phyloP scores from a whole-genome alignment of 371 early-diverging fungal genomes.

The Lichtheimia corymbifera region DNA sequence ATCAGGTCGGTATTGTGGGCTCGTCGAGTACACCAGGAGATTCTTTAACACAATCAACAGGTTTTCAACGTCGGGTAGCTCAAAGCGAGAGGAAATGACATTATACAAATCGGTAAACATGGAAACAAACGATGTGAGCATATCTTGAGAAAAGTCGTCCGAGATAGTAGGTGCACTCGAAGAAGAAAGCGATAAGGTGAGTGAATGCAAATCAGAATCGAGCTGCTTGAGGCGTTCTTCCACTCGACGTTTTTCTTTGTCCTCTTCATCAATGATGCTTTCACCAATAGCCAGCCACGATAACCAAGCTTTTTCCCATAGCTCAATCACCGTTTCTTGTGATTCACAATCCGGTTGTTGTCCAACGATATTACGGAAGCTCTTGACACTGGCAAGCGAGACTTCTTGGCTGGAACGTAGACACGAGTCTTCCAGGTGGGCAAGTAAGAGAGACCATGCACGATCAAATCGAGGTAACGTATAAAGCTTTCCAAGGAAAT shows the following conservation, averaged over 20 bases:
- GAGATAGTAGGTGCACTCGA: slow-evolving; percentile 38
- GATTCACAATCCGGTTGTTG: slow-evolving; percentile 42
- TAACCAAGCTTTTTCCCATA: slow-evolving; percentile 77
- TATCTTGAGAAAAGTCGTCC: slow-evolving; percentile 75
- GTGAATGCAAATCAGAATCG: slow-evolving; percentile 29
- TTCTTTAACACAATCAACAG: slow-evolving; percentile 60
- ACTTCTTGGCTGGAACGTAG: slow-evolving; percentile 77
- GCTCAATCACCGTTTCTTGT: slow-evolving; percentile 22
- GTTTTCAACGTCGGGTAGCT: slow-evolving; percentile 55
- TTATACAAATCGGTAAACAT: slow-evolving; percentile 69
- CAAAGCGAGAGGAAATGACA: slow-evolving; percentile 50
- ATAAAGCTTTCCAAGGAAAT: slow-evolving; percentile 65
- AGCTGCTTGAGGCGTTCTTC: slow-evolving; percentile 16
- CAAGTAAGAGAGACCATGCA: slow-evolving; percentile 67
- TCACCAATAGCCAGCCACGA: slow-evolving; percentile 80
- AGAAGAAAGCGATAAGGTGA: slow-evolving; percentile 41
- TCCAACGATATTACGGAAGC: slow-evolving; percentile 57
- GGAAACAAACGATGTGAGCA: slow-evolving; percentile 66
- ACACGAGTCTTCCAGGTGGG: slow-evolving; percentile 76
- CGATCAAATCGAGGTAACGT: slow-evolving; percentile 60
- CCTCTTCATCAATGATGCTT: slow-evolving; percentile 34
- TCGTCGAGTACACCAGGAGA: slow-evolving; percentile 55
- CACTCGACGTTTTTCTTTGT: not conserved
- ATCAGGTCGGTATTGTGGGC: slow-evolving; percentile 60
- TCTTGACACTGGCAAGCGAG: slow-evolving; percentile 72